phyloP scores from a whole-genome alignment of 345 rosid genomes.

The Salix suchowensis region DNA sequence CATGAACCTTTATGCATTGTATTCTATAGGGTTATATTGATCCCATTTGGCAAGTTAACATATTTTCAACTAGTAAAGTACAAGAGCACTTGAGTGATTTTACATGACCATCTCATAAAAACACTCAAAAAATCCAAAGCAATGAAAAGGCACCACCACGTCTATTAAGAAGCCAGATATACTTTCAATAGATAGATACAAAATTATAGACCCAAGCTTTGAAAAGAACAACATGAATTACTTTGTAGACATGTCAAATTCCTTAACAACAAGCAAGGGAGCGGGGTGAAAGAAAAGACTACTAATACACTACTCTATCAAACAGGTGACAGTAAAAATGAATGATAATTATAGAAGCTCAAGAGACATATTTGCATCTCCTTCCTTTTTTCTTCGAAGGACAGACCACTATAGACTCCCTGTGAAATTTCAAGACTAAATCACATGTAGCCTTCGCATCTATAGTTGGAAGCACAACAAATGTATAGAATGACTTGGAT shows the following conservation, averaged over 20 bases:
- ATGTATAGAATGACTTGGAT: not conserved
- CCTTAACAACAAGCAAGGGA: not conserved
- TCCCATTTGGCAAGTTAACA: no score
- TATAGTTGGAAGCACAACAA: not conserved
- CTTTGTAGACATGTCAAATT: not conserved
- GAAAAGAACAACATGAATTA: conserved; percentile 3
- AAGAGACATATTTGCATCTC: not conserved
- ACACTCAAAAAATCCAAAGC: not conserved
- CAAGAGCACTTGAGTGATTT: no score
- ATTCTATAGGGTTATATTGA: no score
- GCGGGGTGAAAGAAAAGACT: not conserved
- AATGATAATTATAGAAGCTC: not conserved
- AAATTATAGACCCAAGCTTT: not conserved
- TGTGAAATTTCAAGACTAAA: not conserved
- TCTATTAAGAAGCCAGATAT: not conserved
- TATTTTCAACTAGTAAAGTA: no score
- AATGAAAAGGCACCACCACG: not conserved
- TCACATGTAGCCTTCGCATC: not conserved
- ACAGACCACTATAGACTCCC: not conserved
- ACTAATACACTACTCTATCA: not conserved
- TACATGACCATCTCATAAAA: not conserved
- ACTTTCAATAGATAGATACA: not conserved
- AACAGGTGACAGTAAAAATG: not conserved
- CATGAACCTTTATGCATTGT: no score
- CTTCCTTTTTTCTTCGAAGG: not conserved